Percentiles rank a stretch among this genome's conserved stretches.
Conservation (phyloP, 139 green algal genomes). For the Picocystis salinarum region DNA sequence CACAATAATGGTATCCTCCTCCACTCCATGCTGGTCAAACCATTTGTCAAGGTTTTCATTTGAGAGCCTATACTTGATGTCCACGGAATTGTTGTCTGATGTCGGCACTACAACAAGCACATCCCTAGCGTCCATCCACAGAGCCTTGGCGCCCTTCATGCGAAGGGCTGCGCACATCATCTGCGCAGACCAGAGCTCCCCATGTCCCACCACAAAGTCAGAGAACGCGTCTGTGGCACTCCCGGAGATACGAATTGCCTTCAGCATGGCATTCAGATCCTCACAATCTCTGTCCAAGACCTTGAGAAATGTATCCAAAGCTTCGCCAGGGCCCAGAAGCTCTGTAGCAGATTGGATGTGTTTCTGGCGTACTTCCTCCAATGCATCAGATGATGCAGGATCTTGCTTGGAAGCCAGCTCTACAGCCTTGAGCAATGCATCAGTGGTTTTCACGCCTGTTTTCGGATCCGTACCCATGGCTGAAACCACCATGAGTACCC, state of each 20-base stretch:
- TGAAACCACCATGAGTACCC: conserved; percentile 14
- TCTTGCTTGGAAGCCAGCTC: conserved; percentile 38
- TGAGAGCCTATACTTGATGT: conserved; percentile 59
- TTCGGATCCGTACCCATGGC: conserved; percentile 12
- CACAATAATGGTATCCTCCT: conserved; percentile 33
- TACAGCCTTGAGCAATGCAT: conserved; percentile 83
- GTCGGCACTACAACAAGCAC: conserved; percentile 53
- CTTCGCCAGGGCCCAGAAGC: conserved; percentile 42
- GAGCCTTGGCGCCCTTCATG: conserved; percentile 29
- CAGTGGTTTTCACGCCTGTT: conserved; percentile 54
- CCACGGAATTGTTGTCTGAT: conserved; percentile 50
- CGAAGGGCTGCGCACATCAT: conserved; percentile 44
- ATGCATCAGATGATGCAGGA: conserved; percentile 55
- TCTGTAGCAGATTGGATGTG: conserved; percentile 59
- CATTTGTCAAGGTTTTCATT: conserved; percentile 54
- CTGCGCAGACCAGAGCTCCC: conserved; percentile 89
- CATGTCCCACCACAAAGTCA: conserved; percentile 93
- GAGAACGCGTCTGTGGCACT: conserved; percentile 72
- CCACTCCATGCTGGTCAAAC: conserved; percentile 25
- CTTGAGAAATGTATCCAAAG: conserved; percentile 5
- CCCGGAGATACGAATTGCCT: conserved; percentile 51
- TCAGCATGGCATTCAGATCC: conserved; percentile 83
- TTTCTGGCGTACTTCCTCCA: conserved; percentile 71
- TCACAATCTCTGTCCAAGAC: not conserved
- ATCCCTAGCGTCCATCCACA: conserved; percentile 83